Conservation (phyloP, 1,284 basidiomycete genomes). For the Naganishia albida region DNA sequence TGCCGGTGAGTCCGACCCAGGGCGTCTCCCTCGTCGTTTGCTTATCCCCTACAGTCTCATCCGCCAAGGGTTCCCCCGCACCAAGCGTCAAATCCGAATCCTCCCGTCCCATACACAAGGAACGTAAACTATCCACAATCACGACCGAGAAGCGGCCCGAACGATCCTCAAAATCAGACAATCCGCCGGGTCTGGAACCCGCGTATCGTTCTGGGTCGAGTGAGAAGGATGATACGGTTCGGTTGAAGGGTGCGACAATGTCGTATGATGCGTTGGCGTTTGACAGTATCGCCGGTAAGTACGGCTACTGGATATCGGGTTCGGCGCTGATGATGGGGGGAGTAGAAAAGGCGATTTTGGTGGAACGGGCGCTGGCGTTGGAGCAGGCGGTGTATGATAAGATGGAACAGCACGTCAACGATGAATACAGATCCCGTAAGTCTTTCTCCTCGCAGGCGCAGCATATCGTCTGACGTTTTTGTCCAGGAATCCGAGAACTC, state of each 20-base stretch:
- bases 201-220: constrained; percentile 12
- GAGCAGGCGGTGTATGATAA: constrained; percentile 53
- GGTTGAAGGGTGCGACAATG: constrained; percentile 86
- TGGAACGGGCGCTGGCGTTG: constrained; percentile 53
- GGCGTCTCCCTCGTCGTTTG: not conserved
- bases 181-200: constrained; percentile 30
- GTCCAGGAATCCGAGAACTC: constrained; percentile 77
- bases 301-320: not conserved
- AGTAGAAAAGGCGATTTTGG: constrained; percentile 51
- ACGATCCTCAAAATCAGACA: constrained; percentile 29
- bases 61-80: constrained; percentile 30
- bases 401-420: constrained; percentile 47
- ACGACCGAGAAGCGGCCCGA: constrained; percentile 29
- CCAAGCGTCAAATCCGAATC: constrained; percentile 20
- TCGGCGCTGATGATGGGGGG: not conserved
- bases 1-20: constrained; percentile 11
- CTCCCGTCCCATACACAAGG: constrained; percentile 7
- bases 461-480: constrained; percentile 56
- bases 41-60: constrained; percentile 9
- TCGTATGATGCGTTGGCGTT: constrained; percentile 85
- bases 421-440: constrained; percentile 53
- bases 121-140: constrained; percentile 24
- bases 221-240: constrained; percentile 62
- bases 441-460: not conserved
- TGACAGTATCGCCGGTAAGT: constrained; percentile 83